Evolutionary conservation across 176 grass and related monocot genomes (phyloP).

Genomic region (Aechmea fasciata): DNA sequence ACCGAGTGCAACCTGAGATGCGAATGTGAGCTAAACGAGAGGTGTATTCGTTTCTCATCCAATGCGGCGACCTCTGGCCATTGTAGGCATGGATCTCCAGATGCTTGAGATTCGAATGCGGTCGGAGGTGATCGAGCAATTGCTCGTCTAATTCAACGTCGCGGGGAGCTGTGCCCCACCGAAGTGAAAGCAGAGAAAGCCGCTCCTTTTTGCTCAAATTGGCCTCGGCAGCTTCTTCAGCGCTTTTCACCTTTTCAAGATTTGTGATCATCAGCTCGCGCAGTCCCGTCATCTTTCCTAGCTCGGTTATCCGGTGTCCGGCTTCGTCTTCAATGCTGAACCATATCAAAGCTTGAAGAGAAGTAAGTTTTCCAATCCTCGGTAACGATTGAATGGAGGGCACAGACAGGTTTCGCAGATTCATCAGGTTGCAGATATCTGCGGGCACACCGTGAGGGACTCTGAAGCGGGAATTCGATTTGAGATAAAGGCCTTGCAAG

Average conservation of each 20-base stretch:
- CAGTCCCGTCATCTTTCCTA: constrained; percentile 17
- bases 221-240: constrained; percentile 17
- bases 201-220: constrained; percentile 21
- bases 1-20: constrained; percentile 17
- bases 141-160: constrained; percentile 10
- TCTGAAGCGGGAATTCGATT: neutral
- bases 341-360: constrained; percentile 4
- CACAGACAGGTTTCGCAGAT: constrained; percentile 13
- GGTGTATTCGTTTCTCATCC: constrained; percentile 18
- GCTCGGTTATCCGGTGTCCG: constrained; percentile 27
- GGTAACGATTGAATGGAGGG: neutral
- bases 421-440: neutral
- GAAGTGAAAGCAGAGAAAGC: constrained; percentile 16
- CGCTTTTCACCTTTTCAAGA: constrained; percentile 26
- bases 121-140: constrained; percentile 28
- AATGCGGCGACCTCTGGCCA: constrained; percentile 25
- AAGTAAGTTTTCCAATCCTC: constrained; percentile 10
- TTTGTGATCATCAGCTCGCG: constrained; percentile 17
- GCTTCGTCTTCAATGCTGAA: constrained; percentile 14
- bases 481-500: constrained; percentile 13
- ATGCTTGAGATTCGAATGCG: constrained; percentile 9
- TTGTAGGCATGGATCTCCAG: constrained; percentile 37
- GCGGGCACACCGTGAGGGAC: neutral
- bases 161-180: constrained; percentile 11
- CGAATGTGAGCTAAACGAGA: constrained; percentile 25